Base-by-base conservation (phyloP, 192 early-diverging fungal genomes). In the Coemansia nantahalensis region DNA sequence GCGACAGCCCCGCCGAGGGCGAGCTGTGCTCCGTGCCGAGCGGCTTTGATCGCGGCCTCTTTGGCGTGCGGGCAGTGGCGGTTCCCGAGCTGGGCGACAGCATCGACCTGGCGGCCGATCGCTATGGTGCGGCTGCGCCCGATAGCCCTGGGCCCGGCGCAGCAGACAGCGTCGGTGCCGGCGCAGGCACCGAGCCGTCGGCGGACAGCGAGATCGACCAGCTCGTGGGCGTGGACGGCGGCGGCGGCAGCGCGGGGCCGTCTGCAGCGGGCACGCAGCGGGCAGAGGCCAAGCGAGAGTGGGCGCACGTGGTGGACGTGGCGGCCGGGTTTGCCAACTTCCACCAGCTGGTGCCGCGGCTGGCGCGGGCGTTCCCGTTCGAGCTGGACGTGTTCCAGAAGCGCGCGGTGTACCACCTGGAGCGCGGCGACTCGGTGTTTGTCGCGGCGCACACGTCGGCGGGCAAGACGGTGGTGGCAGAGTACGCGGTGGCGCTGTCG, bases 401-500 rank as follows among this genome's bases (percentile, higher is more conserved):
- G 65, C 85, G 86, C 34, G 97, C 97, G 0, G 90, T 99, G 3
- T 96, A 94, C 64, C 93, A 93, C 67, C 71, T 99, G 39, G 97
- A 99, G 71, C 87, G 83, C 43, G 91, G 91, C 16, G 93, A 97
- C 45, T 91, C 86, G 19, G 94, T 99, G 15, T 99, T 99, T 79
- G 87, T 99, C 12, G 97, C 97, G 0, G 97, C 97, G 1, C 97
- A 99, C 53, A 99, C 97, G 2, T 94, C 92, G 30, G 94, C 97
- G 3, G 97, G 97, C 44, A 99, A 99, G 73, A 99, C 97, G 0
- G 95, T 91, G 5, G 93, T 99, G 30, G 97, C 97, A 3, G 97
- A 99, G 72, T 97, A 99, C 62, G 97, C 97, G 1, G 93, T 99
- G 50, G 91, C 93, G 0, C 67, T 97, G 42, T 88, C 92, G 19